Conservation (phyloP, 805 yeast species). For the Komagataella pastoris region DNA sequence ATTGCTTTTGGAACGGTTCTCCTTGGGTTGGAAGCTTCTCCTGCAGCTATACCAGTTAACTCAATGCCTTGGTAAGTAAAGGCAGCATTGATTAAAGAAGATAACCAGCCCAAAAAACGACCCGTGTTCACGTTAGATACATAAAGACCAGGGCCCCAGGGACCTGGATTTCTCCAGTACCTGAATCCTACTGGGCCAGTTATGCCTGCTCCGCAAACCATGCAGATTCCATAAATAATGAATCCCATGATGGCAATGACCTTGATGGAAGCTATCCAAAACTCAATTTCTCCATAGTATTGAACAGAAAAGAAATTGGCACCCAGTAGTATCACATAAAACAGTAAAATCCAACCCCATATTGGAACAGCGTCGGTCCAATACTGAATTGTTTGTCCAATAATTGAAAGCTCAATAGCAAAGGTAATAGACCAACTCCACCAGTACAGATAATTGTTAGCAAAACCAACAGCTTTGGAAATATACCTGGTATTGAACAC, state of each 20-base stretch:
- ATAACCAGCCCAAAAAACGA: constrained; percentile 55
- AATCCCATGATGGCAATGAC: constrained; percentile 63
- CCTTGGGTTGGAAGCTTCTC: constrained; percentile 59
- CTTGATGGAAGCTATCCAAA: constrained; percentile 58
- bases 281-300: constrained; percentile 63
- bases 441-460: constrained; percentile 65
- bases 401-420: constrained; percentile 59
- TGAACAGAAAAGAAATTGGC: constrained; percentile 55
- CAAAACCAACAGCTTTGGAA: constrained; percentile 57
- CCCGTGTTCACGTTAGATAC: constrained; percentile 35
- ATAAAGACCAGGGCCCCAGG: constrained; percentile 55
- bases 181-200: constrained; percentile 66
- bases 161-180: constrained; percentile 71
- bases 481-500: constrained; percentile 57
- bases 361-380: constrained; percentile 63
- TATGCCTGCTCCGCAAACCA: constrained; percentile 64
- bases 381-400: constrained; percentile 48
- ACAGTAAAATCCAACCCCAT: constrained; percentile 60
- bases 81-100: constrained; percentile 60
- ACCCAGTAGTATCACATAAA: constrained; percentile 39
- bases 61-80: constrained; percentile 76
- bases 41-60: constrained; percentile 61
- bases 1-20: constrained; percentile 62
- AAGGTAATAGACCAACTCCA: constrained; percentile 68
- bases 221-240: constrained; percentile 48